These are phyloP conservation scores for Gymnopus androsaceus DNA, from an alignment of 1,284 basidiomycete genomes.

Conservation along the genomic window DNA sequence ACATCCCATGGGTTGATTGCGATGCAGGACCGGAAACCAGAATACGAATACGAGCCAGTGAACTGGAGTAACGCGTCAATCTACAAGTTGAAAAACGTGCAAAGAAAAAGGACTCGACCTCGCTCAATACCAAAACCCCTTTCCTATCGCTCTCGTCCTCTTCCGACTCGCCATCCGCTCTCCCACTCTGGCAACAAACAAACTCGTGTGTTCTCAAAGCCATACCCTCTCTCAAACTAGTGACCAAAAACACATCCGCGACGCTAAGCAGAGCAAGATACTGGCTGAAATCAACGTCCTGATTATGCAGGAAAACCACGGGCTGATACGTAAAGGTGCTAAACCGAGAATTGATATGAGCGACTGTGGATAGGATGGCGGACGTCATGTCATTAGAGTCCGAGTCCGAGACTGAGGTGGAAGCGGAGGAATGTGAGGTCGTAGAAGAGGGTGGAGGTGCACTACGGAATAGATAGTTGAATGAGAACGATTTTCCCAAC, in stretches of 20 bases:
- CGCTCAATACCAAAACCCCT: constrained; percentile 76
- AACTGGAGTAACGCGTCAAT: constrained; percentile 48
- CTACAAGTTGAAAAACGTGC: neutral
- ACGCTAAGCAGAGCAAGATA: constrained; percentile 82
- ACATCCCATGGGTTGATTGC: constrained; percentile 85
- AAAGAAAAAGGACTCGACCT: constrained; percentile 41
- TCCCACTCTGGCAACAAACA: constrained; percentile 77
- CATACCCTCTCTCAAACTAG: constrained; percentile 86
- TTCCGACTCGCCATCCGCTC: neutral
- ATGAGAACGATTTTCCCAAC: constrained; percentile 83
- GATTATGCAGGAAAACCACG: constrained; percentile 84
- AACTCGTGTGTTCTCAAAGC: constrained; percentile 83
- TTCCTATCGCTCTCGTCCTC: constrained; percentile 34
- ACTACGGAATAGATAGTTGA: constrained; percentile 71
- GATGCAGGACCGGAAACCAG: constrained; percentile 84
- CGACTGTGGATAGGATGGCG: constrained; percentile 41
- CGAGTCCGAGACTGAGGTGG: neutral
- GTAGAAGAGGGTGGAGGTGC: constrained; percentile 9
- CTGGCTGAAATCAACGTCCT: constrained; percentile 84
- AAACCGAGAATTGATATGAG: constrained; percentile 82
- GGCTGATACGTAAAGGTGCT: constrained; percentile 86
- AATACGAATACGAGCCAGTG: constrained; percentile 84
- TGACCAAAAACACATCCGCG: constrained; percentile 87
- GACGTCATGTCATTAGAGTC: constrained; percentile 9
- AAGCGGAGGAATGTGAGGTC: constrained; percentile 1